phyloP scores from a whole-genome alignment of 2,329 filamentous ascomycete species.

The Penicillium sp. region DNA sequence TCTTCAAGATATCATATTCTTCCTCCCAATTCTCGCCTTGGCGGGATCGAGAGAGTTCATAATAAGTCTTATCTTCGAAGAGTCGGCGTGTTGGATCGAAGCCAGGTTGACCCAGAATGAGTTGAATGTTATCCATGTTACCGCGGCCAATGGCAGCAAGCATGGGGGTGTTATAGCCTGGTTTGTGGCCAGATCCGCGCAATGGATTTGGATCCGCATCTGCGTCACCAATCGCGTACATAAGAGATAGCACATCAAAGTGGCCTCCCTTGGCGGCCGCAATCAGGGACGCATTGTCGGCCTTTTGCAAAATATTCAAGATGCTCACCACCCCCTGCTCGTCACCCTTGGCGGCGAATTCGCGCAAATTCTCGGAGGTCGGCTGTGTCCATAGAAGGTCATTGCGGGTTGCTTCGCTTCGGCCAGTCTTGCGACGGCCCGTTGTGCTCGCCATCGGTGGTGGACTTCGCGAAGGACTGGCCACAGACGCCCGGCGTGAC shows the following conservation, averaged over 20 bases:
- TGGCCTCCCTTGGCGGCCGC: conserved; percentile 92
- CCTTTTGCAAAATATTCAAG: conserved; percentile 56
- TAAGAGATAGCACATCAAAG: conserved; percentile 78
- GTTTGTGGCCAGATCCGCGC: conserved; percentile 52
- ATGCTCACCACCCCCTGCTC: conserved; percentile 54
- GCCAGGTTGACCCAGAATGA: conserved; percentile 73
- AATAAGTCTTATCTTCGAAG: conserved; percentile 78
- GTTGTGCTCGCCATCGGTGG: conserved; percentile 38
- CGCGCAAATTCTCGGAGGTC: conserved; percentile 54
- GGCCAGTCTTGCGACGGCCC: conserved; percentile 49
- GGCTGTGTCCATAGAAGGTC: conserved; percentile 56
- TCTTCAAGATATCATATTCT: conserved; percentile 79
- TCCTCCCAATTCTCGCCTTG: conserved; percentile 88
- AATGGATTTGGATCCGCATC: conserved; percentile 72
- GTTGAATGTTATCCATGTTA: conserved; percentile 80
- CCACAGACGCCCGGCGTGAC: conserved; percentile 49
- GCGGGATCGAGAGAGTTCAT: conserved; percentile 80
- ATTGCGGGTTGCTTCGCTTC: conserved; percentile 55
- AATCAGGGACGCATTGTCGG: conserved; percentile 84
- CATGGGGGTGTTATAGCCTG: conserved; percentile 86
- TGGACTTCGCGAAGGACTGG: conserved; percentile 50
- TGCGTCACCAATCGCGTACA: conserved; percentile 68
- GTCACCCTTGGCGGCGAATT: conserved; percentile 55
- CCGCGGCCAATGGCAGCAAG: conserved; percentile 88
- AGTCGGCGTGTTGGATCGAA: conserved; percentile 81